Conservation (phyloP, 768 basidiomycete genomes). For the Podaxis pistillaris region DNA sequence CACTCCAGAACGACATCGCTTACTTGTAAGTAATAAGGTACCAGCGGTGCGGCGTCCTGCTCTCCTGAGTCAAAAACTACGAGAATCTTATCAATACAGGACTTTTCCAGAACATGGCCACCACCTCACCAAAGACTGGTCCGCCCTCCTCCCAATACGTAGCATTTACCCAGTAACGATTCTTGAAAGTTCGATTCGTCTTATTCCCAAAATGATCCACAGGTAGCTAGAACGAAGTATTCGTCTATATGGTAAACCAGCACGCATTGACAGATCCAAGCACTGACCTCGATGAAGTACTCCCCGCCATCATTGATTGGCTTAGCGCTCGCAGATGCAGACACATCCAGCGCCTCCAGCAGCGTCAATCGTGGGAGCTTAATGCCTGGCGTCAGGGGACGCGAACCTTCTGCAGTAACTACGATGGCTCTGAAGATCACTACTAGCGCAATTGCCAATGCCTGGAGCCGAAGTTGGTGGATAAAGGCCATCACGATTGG, state of each 20-base stretch:
- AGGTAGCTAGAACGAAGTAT: conserved; percentile 33
- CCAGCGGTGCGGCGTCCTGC: conserved; percentile 44
- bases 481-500: background rate
- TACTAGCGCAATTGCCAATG: background rate
- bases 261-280: too few species aligned
- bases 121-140: conserved; percentile 41
- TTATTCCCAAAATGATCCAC: conserved; percentile 42
- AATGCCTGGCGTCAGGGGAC: background rate
- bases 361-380: background rate
- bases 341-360: background rate
- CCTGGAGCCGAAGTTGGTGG: background rate
- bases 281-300: conserved; percentile 8
- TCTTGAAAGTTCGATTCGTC: conserved; percentile 34
- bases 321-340: background rate
- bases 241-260: background rate
- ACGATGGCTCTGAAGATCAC: background rate
- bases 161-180: conserved; percentile 49
- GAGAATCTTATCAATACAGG: background rate
- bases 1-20: background rate
- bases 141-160: conserved; percentile 47
- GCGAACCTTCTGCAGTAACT: background rate
- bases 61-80: conserved; percentile 53
- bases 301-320: background rate
- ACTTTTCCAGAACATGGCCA: background rate
- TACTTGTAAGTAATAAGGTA: conserved; percentile 46